Evolutionary conservation across 768 basidiomycete genomes (phyloP).

Genomic region (Tricholoma terreum): DNA sequence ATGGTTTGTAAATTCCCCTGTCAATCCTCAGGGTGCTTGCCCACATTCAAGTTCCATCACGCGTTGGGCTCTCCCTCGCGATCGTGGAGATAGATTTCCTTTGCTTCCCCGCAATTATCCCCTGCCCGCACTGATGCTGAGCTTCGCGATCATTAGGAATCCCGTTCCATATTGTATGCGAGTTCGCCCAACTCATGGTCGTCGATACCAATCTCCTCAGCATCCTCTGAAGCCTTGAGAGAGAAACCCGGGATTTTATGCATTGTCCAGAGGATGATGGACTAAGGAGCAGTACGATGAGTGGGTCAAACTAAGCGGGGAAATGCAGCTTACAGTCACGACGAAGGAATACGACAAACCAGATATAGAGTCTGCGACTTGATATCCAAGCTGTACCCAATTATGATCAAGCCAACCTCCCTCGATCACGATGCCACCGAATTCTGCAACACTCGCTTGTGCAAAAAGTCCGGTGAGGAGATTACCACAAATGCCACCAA

Average conservation of each 20-base stretch:
- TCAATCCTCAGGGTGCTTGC: too few relatives aligned
- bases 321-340: constrained; percentile 55
- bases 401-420: constrained; percentile 91
- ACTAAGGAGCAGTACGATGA: constrained; percentile 34
- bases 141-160: too few relatives aligned
- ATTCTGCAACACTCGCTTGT: constrained; percentile 71
- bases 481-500: constrained; percentile 81
- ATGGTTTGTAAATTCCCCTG: too few relatives aligned
- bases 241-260: constrained; percentile 80
- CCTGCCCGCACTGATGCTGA: too few relatives aligned
- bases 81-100: too few relatives aligned
- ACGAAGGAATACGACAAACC: constrained; percentile 71
- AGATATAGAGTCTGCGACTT: constrained; percentile 71
- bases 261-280: constrained; percentile 84
- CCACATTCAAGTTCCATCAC: too few relatives aligned
- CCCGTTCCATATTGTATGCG: constrained; percentile 54
- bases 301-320: not conserved
- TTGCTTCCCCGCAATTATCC: too few relatives aligned
- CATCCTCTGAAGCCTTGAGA: constrained; percentile 62
- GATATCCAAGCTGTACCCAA: constrained; percentile 80
- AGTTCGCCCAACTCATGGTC: constrained; percentile 89
- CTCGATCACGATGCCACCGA: constrained; percentile 68
- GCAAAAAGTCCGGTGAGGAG: constrained; percentile 88
- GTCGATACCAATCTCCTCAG: constrained; percentile 83
- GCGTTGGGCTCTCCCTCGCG: too few relatives aligned